phyloP scores from a whole-genome alignment of 2,329 filamentous ascomycete genomes.

The Phyllachora maydis region DNA sequence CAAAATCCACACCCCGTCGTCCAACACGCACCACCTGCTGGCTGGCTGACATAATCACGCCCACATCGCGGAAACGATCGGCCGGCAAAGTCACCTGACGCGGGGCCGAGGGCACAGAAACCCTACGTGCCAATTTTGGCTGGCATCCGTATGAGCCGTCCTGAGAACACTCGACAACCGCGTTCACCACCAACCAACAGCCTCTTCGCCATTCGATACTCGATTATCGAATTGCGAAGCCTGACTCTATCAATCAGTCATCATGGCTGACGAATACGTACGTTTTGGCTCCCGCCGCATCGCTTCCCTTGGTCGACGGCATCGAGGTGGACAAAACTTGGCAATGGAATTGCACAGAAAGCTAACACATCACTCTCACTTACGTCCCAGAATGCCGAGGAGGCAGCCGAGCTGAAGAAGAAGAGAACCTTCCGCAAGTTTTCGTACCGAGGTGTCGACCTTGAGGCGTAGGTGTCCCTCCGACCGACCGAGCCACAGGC shows the following conservation, averaged over 20 bases:
- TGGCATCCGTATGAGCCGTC: too few relatives aligned
- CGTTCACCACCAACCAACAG: constrained; percentile 1
- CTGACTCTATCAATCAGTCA: constrained; percentile 23
- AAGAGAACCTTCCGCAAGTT: constrained; percentile 99
- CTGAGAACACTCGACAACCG: constrained; percentile 1
- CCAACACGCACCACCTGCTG: too few relatives aligned
- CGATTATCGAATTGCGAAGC: constrained; percentile 16
- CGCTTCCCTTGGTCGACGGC: neutral
- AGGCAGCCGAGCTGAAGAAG: constrained; percentile 99
- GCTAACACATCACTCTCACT: neutral
- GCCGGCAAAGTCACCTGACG: too few relatives aligned
- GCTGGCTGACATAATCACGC: too few relatives aligned
- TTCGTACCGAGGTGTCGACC: constrained; percentile 97
- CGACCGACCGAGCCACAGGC: too few relatives aligned
- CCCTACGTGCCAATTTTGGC: too few relatives aligned
- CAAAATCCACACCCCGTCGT: too few relatives aligned
- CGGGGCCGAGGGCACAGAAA: too few relatives aligned
- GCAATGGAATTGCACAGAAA: constrained; percentile 1
- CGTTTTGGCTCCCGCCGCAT: constrained; percentile 2
- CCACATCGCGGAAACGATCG: too few relatives aligned
- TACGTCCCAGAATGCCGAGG: constrained; percentile 63
- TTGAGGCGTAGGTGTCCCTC: constrained; percentile 68
- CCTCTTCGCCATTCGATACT: constrained; percentile 13
- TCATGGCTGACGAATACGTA: constrained; percentile 49
- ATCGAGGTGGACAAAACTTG: neutral